Percentiles rank a stretch among this genome's conserved stretches.
These are phyloP conservation scores for Erythrophleum ivorense DNA, from an alignment of 331 rosid species.

Conservation along the genomic window DNA sequence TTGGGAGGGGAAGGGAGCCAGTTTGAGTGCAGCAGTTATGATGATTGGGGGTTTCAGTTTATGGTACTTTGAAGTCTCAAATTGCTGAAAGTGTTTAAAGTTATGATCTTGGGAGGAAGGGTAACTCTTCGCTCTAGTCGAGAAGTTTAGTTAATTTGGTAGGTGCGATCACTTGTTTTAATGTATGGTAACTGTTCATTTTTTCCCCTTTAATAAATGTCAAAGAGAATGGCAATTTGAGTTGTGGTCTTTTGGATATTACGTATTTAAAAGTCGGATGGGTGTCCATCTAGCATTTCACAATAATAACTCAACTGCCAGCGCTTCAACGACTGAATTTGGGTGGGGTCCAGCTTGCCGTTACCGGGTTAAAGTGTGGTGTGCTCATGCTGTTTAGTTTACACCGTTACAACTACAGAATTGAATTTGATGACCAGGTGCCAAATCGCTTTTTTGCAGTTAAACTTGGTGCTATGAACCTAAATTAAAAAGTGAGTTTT, in stretches of 20 bases:
- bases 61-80: constrained; percentile 16
- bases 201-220: too few relatives aligned
- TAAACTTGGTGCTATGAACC: neutral
- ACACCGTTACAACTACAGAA: neutral
- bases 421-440: constrained; percentile 21
- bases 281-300: neutral
- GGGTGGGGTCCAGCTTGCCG: neutral
- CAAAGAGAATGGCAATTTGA: neutral
- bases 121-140: constrained; percentile 19
- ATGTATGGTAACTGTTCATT: constrained; percentile 14
- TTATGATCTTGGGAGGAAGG: constrained; percentile 41
- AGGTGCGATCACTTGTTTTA: constrained; percentile 41
- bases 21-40: constrained; percentile 30
- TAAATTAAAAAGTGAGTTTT: neutral
- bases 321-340: constrained; percentile 12
- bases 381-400: constrained; percentile 13
- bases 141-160: constrained; percentile 37
- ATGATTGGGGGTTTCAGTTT: constrained; percentile 38
- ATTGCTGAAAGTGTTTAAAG: constrained; percentile 30
- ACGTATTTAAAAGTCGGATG: neutral
- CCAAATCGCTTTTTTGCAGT: constrained; percentile 21
- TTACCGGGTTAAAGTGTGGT: constrained; percentile 17
- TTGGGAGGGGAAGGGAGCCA: neutral
- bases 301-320: constrained; percentile 18
- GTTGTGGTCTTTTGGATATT: neutral